A percentile compares a stretch with the other conserved stretches of the same genome.
These are phyloP conservation scores for Xanthoconium purpureum DNA, from an alignment of 768 basidiomycete species.

Conservation along the genomic window DNA sequence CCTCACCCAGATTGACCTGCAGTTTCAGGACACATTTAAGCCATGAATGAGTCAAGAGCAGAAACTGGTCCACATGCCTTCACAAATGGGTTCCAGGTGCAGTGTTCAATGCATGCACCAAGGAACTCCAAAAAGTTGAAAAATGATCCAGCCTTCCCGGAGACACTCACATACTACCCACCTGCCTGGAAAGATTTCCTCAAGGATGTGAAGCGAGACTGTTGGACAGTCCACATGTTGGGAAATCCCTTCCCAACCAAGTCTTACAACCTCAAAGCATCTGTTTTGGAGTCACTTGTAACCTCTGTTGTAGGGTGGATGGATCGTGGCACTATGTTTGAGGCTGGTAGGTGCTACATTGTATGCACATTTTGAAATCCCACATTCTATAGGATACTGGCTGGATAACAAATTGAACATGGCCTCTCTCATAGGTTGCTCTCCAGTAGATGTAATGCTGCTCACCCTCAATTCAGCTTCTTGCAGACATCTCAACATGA, in stretches of 20 bases:
- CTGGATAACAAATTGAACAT: background rate
- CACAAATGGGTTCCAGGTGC: no score
- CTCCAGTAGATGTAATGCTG: background rate
- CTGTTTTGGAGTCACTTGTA: background rate
- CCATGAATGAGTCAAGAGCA: no score
- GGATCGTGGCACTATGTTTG: background rate
- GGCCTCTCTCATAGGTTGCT: background rate
- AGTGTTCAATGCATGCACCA: background rate
- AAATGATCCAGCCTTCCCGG: background rate
- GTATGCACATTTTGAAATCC: background rate
- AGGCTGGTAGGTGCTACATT: no score
- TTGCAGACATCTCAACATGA: background rate
- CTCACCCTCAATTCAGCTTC: background rate
- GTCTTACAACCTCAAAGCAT: background rate
- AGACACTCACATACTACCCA: background rate
- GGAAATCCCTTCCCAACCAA: background rate
- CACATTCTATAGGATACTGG: background rate
- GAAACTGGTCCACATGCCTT: no score
- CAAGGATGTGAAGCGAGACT: background rate
- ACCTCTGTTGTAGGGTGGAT: background rate
- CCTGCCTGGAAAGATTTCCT: background rate
- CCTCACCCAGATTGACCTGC: no score
- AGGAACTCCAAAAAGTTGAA: background rate
- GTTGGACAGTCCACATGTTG: background rate
- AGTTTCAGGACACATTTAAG: no score